Evolutionary conservation across 345 rosid species (phyloP).

Genomic region (Moricandia moricandioides): DNA sequence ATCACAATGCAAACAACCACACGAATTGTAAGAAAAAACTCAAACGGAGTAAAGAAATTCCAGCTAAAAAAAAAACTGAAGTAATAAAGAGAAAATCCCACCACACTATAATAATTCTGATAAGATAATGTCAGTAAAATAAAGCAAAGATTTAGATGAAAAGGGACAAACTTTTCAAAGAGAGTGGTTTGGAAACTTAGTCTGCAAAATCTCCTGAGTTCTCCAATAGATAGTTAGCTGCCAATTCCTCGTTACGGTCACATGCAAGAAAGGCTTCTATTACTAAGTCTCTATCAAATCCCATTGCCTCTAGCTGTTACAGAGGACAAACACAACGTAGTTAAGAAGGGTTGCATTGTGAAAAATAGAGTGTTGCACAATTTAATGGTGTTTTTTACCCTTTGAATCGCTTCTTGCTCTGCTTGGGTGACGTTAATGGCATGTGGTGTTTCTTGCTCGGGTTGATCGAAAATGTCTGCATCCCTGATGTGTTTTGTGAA

Average conservation of each 20-base stretch:
- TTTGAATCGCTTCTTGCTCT: slow-evolving; percentile 86
- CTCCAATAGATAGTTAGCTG: slow-evolving; percentile 94
- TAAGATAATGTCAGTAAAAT: background rate
- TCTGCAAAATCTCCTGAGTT: slow-evolving; percentile 93
- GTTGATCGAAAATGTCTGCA: slow-evolving; percentile 83
- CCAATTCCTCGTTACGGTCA: slow-evolving; percentile 95
- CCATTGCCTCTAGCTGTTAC: slow-evolving; percentile 88
- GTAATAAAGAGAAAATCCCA: slow-evolving; percentile 13
- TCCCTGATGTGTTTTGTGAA: slow-evolving; percentile 25
- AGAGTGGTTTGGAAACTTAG: slow-evolving; percentile 35
- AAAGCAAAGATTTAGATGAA: background rate
- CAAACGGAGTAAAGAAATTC: slow-evolving; percentile 6
- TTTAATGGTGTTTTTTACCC: slow-evolving; percentile 44
- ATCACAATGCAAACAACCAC: slow-evolving; percentile 13
- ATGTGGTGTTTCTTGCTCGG: slow-evolving; percentile 90
- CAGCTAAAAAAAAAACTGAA: background rate
- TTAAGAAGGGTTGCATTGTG: background rate
- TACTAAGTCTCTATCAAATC: slow-evolving; percentile 87
- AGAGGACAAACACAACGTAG: background rate
- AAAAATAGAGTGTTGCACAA: background rate
- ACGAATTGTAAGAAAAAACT: background rate
- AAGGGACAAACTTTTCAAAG: slow-evolving; percentile 25
- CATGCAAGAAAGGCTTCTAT: slow-evolving; percentile 99
- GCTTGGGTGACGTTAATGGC: slow-evolving; percentile 88
- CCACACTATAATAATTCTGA: background rate